These are phyloP conservation scores for Digitaria exilis DNA, from an alignment of 202 grass and related monocot genomes.

Conservation along the genomic window DNA sequence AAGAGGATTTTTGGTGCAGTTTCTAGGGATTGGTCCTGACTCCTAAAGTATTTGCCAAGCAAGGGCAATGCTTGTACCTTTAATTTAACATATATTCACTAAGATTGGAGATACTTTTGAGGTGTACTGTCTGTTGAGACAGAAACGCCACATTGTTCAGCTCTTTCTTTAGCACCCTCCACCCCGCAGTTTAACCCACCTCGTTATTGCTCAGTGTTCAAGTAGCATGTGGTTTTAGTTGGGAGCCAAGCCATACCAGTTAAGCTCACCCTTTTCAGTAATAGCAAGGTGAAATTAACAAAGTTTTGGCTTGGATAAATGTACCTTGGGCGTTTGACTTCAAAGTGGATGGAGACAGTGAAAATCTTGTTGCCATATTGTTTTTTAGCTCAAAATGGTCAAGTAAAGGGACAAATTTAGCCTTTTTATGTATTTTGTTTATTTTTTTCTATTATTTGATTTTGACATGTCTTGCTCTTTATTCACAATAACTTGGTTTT, in stretches of 20 bases:
- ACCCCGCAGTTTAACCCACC: background rate
- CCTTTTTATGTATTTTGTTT: slow-evolving; percentile 1
- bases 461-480: slow-evolving; percentile 4
- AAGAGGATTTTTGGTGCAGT: background rate
- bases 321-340: background rate
- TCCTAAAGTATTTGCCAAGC: background rate
- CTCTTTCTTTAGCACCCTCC: background rate
- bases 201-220: background rate
- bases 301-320: slow-evolving; percentile 5
- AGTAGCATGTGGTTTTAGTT: background rate
- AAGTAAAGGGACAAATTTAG: background rate
- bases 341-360: background rate
- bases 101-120: background rate
- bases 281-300: background rate
- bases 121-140: background rate
- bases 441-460: background rate
- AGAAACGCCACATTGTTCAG: background rate
- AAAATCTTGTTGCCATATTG: background rate
- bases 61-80: background rate
- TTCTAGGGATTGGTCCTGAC: background rate
- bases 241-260: background rate
- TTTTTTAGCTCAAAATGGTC: slow-evolving; percentile 8
- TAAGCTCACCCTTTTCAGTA: background rate
- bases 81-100: background rate
- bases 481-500: slow-evolving; percentile 15